Percentiles rank a stretch among this genome's conserved stretches.
phyloP scores from a whole-genome alignment of 208 protist genomes.

The Strigomonas culicis region DNA sequence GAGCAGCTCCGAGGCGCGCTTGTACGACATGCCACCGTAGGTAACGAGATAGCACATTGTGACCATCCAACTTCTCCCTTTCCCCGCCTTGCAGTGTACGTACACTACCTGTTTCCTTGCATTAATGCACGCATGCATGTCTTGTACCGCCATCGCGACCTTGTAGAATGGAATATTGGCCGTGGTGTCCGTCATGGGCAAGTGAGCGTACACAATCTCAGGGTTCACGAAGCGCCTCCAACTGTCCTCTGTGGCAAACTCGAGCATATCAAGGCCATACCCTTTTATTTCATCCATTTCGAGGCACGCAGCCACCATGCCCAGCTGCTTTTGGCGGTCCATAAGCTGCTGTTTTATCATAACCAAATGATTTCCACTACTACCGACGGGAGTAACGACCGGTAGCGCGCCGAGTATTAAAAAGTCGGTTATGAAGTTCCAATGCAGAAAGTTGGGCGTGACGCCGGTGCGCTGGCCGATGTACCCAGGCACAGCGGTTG shows the following conservation, averaged over 20 bases:
- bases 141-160: slow-evolving; percentile 47
- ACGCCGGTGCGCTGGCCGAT: slow-evolving; percentile 69
- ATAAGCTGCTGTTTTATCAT: slow-evolving; percentile 60
- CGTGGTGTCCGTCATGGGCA: slow-evolving; percentile 73
- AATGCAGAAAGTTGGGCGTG: slow-evolving; percentile 72
- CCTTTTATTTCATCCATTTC: slow-evolving; percentile 76
- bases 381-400: slow-evolving; percentile 75
- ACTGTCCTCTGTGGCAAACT: slow-evolving; percentile 71
- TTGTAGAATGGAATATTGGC: slow-evolving; percentile 43
- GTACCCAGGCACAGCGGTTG: slow-evolving; percentile 78
- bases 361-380: slow-evolving; percentile 69
- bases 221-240: slow-evolving; percentile 50
- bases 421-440: slow-evolving; percentile 75
- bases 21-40: slow-evolving; percentile 55
- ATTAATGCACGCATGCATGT: slow-evolving; percentile 52
- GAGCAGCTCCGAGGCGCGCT: slow-evolving; percentile 40
- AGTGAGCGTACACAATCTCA: slow-evolving; percentile 44
- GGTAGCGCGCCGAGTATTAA: slow-evolving; percentile 84
- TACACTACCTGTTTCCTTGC: slow-evolving; percentile 45
- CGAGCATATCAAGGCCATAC: slow-evolving; percentile 68
- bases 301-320: slow-evolving; percentile 76
- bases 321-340: slow-evolving; percentile 39
- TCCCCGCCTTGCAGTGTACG: slow-evolving; percentile 91
- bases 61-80: slow-evolving; percentile 88
- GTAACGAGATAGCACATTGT: slow-evolving; percentile 84